These are phyloP conservation scores for Wallacemonas sp. DNA, from an alignment of 208 protist species.

Conservation along the genomic window DNA sequence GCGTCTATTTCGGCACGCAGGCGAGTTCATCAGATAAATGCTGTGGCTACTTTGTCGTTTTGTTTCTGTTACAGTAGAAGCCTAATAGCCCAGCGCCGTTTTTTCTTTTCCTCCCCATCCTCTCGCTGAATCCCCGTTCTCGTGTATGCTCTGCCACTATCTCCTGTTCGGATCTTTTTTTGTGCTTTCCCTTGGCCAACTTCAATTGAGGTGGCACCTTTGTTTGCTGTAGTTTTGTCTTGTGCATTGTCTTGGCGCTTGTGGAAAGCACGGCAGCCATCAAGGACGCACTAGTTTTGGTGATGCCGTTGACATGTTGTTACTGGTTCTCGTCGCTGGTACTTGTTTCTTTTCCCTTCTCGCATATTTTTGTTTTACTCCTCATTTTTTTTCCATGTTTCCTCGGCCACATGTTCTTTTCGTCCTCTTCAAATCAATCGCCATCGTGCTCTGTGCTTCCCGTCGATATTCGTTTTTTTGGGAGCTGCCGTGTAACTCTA, in stretches of 20 bases:
- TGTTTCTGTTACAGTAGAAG: too few species aligned
- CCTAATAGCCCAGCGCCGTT: too few species aligned
- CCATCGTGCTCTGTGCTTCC: background rate
- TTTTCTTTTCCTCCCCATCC: background rate
- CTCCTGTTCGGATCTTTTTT: background rate
- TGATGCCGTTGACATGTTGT: background rate
- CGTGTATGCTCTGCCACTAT: too few species aligned
- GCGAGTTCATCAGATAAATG: too few species aligned
- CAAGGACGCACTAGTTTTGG: too few species aligned
- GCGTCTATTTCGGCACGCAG: too few species aligned
- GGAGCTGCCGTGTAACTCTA: constrained; percentile 8
- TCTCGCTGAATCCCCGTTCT: background rate
- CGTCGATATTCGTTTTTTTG: background rate
- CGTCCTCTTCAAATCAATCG: background rate
- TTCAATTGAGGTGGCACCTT: background rate
- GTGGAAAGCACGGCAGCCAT: too few species aligned
- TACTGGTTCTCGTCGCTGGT: background rate
- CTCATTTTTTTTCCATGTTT: constrained; percentile 12
- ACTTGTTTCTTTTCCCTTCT: background rate
- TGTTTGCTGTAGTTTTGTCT: constrained; percentile 7
- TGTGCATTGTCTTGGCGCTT: too few species aligned
- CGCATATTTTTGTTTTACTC: constrained; percentile 3
- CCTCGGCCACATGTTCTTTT: background rate
- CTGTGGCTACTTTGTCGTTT: too few species aligned
- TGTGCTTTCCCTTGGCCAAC: background rate